Conservation (phyloP, 768 basidiomycete species). For the Cubamyces lactineus region DNA sequence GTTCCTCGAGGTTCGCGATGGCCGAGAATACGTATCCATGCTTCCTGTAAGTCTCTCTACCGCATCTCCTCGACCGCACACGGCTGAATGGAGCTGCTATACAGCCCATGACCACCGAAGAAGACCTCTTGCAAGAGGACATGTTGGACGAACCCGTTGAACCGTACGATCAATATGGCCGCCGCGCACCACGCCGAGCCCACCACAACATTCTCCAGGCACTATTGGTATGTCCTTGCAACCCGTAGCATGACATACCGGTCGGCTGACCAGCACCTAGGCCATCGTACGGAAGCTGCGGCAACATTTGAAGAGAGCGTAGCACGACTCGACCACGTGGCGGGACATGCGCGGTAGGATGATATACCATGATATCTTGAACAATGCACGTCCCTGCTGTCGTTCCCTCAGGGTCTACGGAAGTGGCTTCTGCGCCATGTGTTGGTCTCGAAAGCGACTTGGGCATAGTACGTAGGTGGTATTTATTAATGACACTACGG, state of each 20-base stretch:
- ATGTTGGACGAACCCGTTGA: constrained; percentile 7
- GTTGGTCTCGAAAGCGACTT: too few species aligned
- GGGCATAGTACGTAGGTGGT: too few species aligned
- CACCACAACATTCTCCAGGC: constrained; percentile 1
- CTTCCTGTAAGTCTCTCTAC: constrained; percentile 16
- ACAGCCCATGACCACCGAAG: constrained; percentile 28
- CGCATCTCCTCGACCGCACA: background rate
- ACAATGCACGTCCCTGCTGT: too few species aligned
- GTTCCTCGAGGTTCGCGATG: constrained; percentile 16
- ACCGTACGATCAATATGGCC: background rate
- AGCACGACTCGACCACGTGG: background rate
- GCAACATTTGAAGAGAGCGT: background rate
- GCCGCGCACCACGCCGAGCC: background rate
- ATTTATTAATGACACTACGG: too few species aligned
- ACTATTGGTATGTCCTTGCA: background rate
- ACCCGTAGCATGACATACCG: background rate
- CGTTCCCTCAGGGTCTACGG: too few species aligned
- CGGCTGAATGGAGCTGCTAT: background rate
- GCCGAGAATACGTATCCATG: constrained; percentile 22
- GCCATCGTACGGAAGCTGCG: constrained; percentile 5
- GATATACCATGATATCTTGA: too few species aligned
- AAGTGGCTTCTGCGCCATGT: too few species aligned
- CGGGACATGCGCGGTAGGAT: too few species aligned
- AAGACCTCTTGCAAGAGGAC: constrained; percentile 25
- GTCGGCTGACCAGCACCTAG: background rate